Evolutionary conservation across 768 basidiomycete genomes (phyloP), one percentile per base, ranked within the genome.

Genomic region (Lentinula edodes): DNA sequence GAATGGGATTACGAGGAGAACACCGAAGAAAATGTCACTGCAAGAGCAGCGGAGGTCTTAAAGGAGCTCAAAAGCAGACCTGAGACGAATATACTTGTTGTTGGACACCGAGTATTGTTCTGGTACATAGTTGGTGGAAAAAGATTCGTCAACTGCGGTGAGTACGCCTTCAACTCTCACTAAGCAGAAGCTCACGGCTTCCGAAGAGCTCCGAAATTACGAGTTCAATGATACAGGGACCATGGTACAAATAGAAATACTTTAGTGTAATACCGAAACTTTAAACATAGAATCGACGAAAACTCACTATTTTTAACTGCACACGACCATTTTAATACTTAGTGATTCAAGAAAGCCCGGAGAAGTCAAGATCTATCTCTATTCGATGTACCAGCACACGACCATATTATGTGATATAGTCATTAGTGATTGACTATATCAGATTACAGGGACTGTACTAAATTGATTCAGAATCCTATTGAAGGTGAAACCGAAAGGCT

Each of bases 1-100:
- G 65, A 66, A 34, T 66, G 65, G 65, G 65, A 66, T 32, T 66
- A 66, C 48, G 64, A 63, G 34, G 46, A 20, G 13, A 63, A 66
- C 55, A 64, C 64, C 3, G 61, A 54, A 6, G 59, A 61, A 3
- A 55, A 32, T 36, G 65, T 64, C 13, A 50, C 52, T 34, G n/a
- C 5, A 16, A 54, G 65, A 5, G 65, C 65, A 13, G 36, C 35
- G 39, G 42, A 60, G 28, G 65, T 66, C 15, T 53, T 61, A 23
- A 42, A 53, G 12, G 61, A 34, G 28, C 58, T 66, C 4, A 52
- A 43, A 32, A 54, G 39, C 16, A 46, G 65, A 3, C 28, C 60
- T 1, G 65, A 62, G 36, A 59, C 51, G 32, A 46, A 63, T 61
- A 66, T 65, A 38, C 58, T 66, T 3, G 43, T 66, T n/a, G 58